phyloP scores from a whole-genome alignment of 768 basidiomycete species.

The Tephrocybe sp. region DNA sequence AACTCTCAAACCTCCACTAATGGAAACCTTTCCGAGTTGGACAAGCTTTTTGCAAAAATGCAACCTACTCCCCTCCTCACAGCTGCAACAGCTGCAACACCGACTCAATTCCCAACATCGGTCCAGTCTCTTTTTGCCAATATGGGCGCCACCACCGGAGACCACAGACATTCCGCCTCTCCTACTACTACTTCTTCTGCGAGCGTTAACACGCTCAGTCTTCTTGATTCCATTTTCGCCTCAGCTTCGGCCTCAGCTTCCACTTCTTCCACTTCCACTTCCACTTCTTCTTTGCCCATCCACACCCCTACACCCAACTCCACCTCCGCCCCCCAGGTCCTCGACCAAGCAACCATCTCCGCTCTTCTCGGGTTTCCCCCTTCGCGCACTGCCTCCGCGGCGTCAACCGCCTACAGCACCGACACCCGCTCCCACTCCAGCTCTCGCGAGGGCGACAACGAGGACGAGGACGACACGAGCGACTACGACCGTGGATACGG shows the following conservation, averaged over 20 bases:
- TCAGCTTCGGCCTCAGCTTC: constrained; percentile 45
- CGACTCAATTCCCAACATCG: constrained; percentile 40
- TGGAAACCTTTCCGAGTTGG: constrained; percentile 40
- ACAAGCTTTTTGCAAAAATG: constrained; percentile 49
- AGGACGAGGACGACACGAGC: constrained; percentile 37
- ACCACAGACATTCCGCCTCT: constrained; percentile 9
- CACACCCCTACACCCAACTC: constrained; percentile 59
- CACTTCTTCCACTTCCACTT: constrained; percentile 11
- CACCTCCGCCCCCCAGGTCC: constrained; percentile 58
- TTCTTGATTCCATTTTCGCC: constrained; percentile 74
- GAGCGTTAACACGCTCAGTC: constrained; percentile 41
- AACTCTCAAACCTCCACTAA: constrained; percentile 18
- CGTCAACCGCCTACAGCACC: constrained; percentile 31
- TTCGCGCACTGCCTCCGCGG: constrained; percentile 39
- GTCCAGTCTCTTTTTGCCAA: constrained; percentile 50
- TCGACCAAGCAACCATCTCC: constrained; percentile 71
- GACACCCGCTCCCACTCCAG: constrained; percentile 40
- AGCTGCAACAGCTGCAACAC: constrained; percentile 12
- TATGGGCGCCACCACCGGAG: constrained; percentile 24
- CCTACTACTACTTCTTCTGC: constrained; percentile 17
- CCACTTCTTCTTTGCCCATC: constrained; percentile 27
- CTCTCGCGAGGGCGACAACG: constrained; percentile 61
- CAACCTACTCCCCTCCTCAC: constrained; percentile 23
- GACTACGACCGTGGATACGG: constrained; percentile 22
- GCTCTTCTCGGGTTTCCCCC: constrained; percentile 59